Evolutionary conservation across 2,329 filamentous ascomycete genomes (phyloP).

Genomic region (Amesomyces nigricolor): DNA sequence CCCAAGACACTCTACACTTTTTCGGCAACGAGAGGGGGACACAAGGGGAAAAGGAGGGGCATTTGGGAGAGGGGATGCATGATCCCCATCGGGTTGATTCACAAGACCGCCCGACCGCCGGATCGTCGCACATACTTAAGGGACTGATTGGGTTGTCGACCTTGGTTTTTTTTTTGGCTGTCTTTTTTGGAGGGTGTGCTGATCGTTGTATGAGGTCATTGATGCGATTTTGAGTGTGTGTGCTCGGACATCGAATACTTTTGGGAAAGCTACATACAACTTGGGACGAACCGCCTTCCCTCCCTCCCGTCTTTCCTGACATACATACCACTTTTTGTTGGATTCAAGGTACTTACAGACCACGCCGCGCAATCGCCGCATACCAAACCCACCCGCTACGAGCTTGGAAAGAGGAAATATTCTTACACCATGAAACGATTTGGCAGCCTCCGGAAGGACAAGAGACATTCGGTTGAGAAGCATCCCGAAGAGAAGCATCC

Average conservation of each 20-base stretch:
- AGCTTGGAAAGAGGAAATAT: background rate
- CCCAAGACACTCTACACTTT: background rate
- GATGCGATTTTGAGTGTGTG: background rate
- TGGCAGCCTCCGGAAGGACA: conserved; percentile 8
- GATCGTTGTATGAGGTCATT: no score
- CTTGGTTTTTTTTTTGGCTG: background rate
- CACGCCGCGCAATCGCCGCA: background rate
- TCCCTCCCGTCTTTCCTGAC: background rate
- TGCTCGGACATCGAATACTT: background rate
- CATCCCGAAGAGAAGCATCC: conserved; percentile 16
- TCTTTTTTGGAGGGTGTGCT: no score
- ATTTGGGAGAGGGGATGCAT: no score
- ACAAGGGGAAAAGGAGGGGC: no score
- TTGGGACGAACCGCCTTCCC: background rate
- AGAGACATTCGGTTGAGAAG: conserved; percentile 15
- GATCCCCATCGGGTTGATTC: no score
- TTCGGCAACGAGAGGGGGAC: background rate
- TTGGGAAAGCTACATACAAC: background rate
- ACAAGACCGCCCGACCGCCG: no score
- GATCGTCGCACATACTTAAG: no score
- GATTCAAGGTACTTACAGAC: background rate
- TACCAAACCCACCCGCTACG: background rate
- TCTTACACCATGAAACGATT: conserved; percentile 17
- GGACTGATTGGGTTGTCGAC: no score
- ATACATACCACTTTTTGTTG: background rate